Base-by-base conservation (phyloP, 2,329 filamentous ascomycete species). In the Verticillium longisporum region DNA sequence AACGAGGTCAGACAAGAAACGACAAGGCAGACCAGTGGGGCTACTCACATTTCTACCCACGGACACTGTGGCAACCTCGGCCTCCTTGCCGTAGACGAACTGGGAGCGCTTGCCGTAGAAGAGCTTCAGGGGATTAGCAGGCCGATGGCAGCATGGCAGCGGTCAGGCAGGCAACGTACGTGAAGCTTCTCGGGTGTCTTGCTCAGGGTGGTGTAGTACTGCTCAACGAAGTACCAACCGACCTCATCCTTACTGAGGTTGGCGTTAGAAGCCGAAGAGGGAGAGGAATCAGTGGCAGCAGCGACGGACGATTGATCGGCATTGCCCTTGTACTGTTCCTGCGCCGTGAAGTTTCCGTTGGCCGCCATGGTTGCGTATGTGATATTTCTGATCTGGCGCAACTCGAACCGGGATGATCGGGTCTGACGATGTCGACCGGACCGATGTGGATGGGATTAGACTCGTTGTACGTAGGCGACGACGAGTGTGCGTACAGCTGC, bases 191-290 rank as follows among this genome's bases (percentile, higher is more conserved):
- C 92, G 26, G 95, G 93, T 67, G 82, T 90, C 78, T 94, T 93
- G 86, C 93, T 97, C 72, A 99, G 80, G 64, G 92, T 99, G 69
- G 91, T 98, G 80, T 99, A 99, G 83, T 97, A 99, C 78, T 97
- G 92, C 84, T 98, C 93, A 62, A 99, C 95, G 69, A 99, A 99
- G 80, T 94, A 98, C 95, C 95, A 99, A 77, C 92, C 95, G 68
- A 99, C 92, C 80, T 98, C 92, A 75, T 97, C 92, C 81, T 97
- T 97, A 69, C 83, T 81, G 50, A 86, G 77, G 68, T 83, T 80
- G 72, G 72, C 78, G 69, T 74, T 78, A 61, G 69, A 70, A 50
- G 71, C 66, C 65, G 70, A 68, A 63, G 70, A 66, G 63, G 72
- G 66, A 55, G 73, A 69, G 62, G 72, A 68, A 61, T 73, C 73